These are phyloP conservation scores for Crithidia bombi DNA, from an alignment of 208 protist species.

Conservation along the genomic window DNA sequence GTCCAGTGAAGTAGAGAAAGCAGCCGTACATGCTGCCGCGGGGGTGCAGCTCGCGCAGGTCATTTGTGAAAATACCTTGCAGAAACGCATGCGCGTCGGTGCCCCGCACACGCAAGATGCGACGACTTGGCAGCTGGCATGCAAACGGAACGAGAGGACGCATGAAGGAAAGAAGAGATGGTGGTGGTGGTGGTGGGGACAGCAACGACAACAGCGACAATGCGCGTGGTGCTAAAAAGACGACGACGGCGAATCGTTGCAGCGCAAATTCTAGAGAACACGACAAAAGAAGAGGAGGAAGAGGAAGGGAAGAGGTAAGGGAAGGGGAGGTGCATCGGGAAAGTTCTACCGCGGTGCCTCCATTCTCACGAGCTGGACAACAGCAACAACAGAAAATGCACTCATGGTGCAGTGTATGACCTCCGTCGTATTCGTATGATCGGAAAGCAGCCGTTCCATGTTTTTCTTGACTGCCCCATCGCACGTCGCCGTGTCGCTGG, in stretches of 20 bases:
- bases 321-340: neutral
- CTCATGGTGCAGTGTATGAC: neutral
- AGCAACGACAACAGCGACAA: too few relatives aligned
- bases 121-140: constrained; percentile 45
- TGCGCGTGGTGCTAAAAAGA: constrained; percentile 3
- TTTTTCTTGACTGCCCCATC: too few relatives aligned
- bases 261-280: too few relatives aligned
- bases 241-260: too few relatives aligned
- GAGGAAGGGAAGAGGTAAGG: neutral
- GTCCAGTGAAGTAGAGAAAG: constrained; percentile 83
- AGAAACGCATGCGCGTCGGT: constrained; percentile 68
- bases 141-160: constrained; percentile 19
- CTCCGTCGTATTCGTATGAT: too few relatives aligned
- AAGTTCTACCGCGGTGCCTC: too few relatives aligned
- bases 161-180: constrained; percentile 9
- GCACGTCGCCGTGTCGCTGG: too few relatives aligned
- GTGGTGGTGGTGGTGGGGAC: too few relatives aligned
- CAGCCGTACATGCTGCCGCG: constrained; percentile 77
- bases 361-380: neutral
- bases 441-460: too few relatives aligned
- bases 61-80: constrained; percentile 85
- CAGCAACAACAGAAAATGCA: neutral
- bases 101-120: constrained; percentile 69
- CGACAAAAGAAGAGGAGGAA: neutral
- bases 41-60: constrained; percentile 59